Conservation (phyloP, 2,329 filamentous ascomycete species). For the Lithohypha guttulata region DNA sequence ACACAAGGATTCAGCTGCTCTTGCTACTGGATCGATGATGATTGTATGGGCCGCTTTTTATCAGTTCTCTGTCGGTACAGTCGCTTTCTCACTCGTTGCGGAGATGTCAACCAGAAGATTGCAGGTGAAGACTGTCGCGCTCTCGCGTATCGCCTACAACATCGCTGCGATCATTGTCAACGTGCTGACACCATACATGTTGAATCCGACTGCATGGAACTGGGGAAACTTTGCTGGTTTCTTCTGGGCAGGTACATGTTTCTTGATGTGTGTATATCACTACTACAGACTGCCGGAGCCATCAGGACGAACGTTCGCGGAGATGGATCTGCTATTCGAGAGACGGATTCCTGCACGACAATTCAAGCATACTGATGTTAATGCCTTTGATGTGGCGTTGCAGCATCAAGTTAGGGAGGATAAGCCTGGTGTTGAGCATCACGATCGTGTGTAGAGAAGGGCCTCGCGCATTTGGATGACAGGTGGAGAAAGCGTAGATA, state of each 20-base stretch:
- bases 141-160: constrained; percentile 72
- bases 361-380: constrained; percentile 50
- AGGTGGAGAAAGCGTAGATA: too few species aligned
- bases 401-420: too few species aligned
- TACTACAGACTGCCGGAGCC: constrained; percentile 77
- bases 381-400: constrained; percentile 50
- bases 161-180: constrained; percentile 70
- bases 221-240: constrained; percentile 83
- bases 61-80: constrained; percentile 77
- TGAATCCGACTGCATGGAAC: constrained; percentile 59
- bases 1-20: constrained; percentile 46
- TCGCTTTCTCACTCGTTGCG: constrained; percentile 78
- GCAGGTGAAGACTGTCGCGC: constrained; percentile 82
- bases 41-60: constrained; percentile 72
- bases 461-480: too few species aligned
- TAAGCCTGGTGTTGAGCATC: too few species aligned
- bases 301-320: constrained; percentile 67
- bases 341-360: constrained; percentile 58
- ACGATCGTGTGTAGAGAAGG: too few species aligned
- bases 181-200: constrained; percentile 82
- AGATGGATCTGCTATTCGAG: constrained; percentile 78
- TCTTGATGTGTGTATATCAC: constrained; percentile 68
- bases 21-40: constrained; percentile 77
- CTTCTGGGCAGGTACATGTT: constrained; percentile 76
- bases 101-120: constrained; percentile 73